Conservation (phyloP, 192 early-diverging fungal genomes). For the Backusella westeae region DNA sequence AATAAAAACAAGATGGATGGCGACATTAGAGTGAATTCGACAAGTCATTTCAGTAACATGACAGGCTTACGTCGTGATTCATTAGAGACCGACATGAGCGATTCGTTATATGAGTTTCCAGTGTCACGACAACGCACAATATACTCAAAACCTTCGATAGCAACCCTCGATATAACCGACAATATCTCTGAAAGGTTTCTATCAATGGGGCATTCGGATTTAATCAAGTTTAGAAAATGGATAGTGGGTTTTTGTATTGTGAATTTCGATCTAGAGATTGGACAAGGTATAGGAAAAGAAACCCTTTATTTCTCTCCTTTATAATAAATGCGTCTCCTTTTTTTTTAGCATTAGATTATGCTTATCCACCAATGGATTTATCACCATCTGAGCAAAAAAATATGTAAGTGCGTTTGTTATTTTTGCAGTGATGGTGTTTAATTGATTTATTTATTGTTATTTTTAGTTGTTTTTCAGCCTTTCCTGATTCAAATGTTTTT, state of each 20-base stretch:
- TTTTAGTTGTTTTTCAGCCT: constrained; percentile 66
- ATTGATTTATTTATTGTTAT: not conserved
- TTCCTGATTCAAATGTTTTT: constrained; percentile 76
- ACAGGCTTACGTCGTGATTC: not conserved
- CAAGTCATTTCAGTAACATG: not conserved
- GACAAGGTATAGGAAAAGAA: constrained; percentile 49
- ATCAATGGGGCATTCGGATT: constrained; percentile 27
- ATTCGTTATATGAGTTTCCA: constrained; percentile 8
- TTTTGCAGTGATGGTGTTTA: not conserved
- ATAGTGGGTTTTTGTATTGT: constrained; percentile 72
- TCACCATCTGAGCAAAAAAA: constrained; percentile 67
- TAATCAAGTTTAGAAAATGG: constrained; percentile 60
- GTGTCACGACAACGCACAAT: constrained; percentile 4
- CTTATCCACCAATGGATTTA: constrained; percentile 71
- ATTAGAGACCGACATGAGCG: constrained; percentile 19
- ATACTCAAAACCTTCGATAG: not conserved
- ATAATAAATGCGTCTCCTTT: not conserved
- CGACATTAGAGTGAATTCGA: not conserved
- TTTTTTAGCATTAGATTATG: constrained; percentile 57
- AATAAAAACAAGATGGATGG: not conserved
- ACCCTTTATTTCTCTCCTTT: not conserved
- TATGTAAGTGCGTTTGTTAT: constrained; percentile 41
- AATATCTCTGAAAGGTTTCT: not conserved
- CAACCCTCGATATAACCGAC: constrained; percentile 24
- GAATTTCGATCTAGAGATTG: constrained; percentile 81